Base-by-base conservation (phyloP, 768 basidiomycete species). In the Agaricus bisporus region DNA sequence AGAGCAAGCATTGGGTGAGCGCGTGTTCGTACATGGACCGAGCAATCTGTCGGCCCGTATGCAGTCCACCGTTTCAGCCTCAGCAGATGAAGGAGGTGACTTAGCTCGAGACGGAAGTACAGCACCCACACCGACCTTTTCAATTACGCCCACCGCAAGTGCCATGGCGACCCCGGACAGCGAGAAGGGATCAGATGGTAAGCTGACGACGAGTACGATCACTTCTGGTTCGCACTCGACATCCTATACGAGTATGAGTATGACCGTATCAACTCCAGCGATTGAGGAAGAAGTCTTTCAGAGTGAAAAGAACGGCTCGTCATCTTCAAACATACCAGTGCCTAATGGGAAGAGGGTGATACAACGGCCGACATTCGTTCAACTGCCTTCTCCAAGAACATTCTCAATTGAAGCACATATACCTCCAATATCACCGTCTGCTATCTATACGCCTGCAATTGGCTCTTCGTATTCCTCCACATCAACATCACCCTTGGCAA, bases 11-110 rank as follows among this genome's bases (percentile, higher is more conserved):
- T 66, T 65, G 36, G 61, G 63, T 42, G 57, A 70, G 5, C 61
- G 65, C 5, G 65, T 71, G 14, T 66, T 70, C 3, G 75, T 72
- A 12, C 65, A 73, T 41, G 70, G 68, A 1, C 73, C 74, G 12
- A 67, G 72, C 22, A 72, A 75, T 48, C 66, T 70, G 3, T 74
- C 71, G n/a, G 71, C 70, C 20, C 66, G 70, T 29, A 68, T 72
- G 14, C 66, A 70, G 41, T 48, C 54, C 12, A 43, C 32, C 9
- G 43, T 20, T 48, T 41, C 51, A 42, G 15, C 39, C 43, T 41
- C 46, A 17, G 29, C 32, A 26, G 48, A 56, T 28, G 46, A 57
- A 39, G 20, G 48, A 25, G 46, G 48, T 29, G 29, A 42, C 38
- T 41, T 39, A 48, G 53, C 42, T 18, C 51, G 44, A 45, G 42